Conservation (phyloP, 129 eudicot genomes). For the Tagetes erecta region DNA sequence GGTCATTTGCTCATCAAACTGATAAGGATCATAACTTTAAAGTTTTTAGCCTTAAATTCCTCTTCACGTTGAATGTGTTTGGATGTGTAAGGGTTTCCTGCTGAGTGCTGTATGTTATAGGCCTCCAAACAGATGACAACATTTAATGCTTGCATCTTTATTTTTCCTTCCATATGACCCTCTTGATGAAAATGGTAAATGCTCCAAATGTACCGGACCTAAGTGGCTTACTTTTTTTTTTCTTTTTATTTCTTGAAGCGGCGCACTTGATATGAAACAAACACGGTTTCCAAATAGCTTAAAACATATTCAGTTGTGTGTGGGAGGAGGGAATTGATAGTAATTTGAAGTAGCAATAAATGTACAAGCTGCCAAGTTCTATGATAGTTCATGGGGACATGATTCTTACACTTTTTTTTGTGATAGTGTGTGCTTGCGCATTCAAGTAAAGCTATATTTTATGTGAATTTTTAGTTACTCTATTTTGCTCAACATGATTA, state of each 20-base stretch:
- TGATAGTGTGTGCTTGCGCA: neutral
- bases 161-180: neutral
- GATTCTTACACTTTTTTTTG: neutral
- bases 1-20: neutral
- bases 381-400: neutral
- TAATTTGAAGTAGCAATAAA: neutral
- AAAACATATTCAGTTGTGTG: neutral
- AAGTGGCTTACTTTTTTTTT: neutral
- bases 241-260: neutral
- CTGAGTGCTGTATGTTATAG: neutral
- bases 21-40: neutral
- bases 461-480: conserved; percentile 3
- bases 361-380: conserved; percentile 2
- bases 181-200: conserved; percentile 11
- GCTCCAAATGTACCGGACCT: neutral
- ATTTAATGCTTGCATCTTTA: neutral
- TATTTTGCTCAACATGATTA: conserved; percentile 12
- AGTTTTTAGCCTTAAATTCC: conserved; percentile 11
- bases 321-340: neutral
- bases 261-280: conserved; percentile 5
- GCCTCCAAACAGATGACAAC: neutral
- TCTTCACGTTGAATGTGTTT: neutral
- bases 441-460: neutral
- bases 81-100: neutral
- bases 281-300: neutral